phyloP scores from a whole-genome alignment of 2,329 filamentous ascomycete species.

The Pseudocercospora vitis region DNA sequence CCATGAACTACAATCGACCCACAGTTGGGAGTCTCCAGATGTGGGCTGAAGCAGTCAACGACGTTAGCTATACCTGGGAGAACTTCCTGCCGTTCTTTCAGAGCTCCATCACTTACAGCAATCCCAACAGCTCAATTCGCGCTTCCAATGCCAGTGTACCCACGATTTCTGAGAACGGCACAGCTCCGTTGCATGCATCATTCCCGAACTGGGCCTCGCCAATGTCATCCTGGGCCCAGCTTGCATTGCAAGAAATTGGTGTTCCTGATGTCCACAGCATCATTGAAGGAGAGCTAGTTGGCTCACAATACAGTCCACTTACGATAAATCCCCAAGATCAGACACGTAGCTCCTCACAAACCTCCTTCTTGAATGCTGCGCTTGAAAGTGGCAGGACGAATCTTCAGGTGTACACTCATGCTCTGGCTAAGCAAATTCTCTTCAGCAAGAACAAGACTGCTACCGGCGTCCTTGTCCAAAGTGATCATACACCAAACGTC shows the following conservation, averaged over 20 bases:
- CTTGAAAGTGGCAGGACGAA: slow-evolving; percentile 30
- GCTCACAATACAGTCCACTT: slow-evolving; percentile 19
- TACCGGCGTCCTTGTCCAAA: slow-evolving; percentile 25
- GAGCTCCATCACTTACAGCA: slow-evolving; percentile 27
- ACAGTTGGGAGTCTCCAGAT: slow-evolving; percentile 16
- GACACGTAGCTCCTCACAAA: slow-evolving; percentile 28
- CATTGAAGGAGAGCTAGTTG: slow-evolving; percentile 21
- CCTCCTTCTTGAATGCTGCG: slow-evolving; percentile 32
- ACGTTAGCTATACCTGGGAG: slow-evolving; percentile 36
- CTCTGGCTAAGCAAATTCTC: slow-evolving; percentile 31
- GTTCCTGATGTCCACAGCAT: slow-evolving; percentile 19
- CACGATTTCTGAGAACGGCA: slow-evolving; percentile 16
- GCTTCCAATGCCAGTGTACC: slow-evolving; percentile 17
- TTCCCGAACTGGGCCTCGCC: slow-evolving; percentile 29
- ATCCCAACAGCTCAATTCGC: slow-evolving; percentile 18
- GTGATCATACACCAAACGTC: background rate
- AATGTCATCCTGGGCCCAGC: slow-evolving; percentile 17
- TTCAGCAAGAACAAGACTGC: slow-evolving; percentile 35
- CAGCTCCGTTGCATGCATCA: slow-evolving; percentile 36
- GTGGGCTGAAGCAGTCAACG: slow-evolving; percentile 39
- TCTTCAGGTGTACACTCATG: slow-evolving; percentile 36
- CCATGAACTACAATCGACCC: slow-evolving; percentile 24
- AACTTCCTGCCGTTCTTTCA: slow-evolving; percentile 34
- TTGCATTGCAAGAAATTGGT: slow-evolving; percentile 18
- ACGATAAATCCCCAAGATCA: slow-evolving; percentile 25